Evolutionary conservation across 2,329 filamentous ascomycete species (phyloP).

Genomic region (Cercospora beticola): DNA sequence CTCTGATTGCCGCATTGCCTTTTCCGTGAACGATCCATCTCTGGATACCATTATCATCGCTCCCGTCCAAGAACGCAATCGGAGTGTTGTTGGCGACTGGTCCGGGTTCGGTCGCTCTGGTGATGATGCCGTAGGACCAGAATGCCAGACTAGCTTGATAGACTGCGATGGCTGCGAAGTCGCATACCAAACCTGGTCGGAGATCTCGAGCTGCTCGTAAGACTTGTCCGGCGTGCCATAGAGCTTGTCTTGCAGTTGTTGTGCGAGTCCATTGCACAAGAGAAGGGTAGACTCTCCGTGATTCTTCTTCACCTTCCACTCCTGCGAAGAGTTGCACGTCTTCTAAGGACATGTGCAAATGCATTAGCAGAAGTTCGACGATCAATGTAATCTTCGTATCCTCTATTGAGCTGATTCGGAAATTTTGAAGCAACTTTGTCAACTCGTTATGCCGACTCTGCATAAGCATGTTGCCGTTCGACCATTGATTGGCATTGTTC

Average conservation of each 20-base stretch:
- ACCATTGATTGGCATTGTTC: conserved; percentile 48
- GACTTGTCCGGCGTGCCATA: conserved; percentile 69
- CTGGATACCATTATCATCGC: conserved; percentile 54
- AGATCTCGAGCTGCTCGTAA: conserved; percentile 57
- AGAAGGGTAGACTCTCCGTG: conserved; percentile 57
- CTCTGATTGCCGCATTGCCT: conserved; percentile 35
- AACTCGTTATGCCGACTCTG: conserved; percentile 63
- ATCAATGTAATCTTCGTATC: conserved; percentile 40
- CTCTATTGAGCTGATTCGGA: conserved; percentile 44
- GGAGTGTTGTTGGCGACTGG: conserved; percentile 43
- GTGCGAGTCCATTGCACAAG: conserved; percentile 61
- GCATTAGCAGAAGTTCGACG: conserved; percentile 59
- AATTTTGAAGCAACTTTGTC: conserved; percentile 56
- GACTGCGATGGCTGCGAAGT: conserved; percentile 67
- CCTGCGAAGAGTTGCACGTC: conserved; percentile 68
- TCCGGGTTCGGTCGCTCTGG: conserved; percentile 42
- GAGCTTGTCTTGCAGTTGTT: conserved; percentile 56
- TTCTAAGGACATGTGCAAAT: conserved; percentile 63
- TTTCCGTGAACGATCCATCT: conserved; percentile 39
- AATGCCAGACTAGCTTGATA: conserved; percentile 68
- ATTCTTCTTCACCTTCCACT: conserved; percentile 66
- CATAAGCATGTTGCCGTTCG: conserved; percentile 41
- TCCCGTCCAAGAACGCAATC: conserved; percentile 55
- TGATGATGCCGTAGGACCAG: conserved; percentile 66
- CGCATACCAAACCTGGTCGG: conserved; percentile 41